Percentiles rank a stretch among this genome's conserved stretches.
Conservation (phyloP, 2,329 filamentous ascomycete genomes). For the Arthrobotrys iridis region DNA sequence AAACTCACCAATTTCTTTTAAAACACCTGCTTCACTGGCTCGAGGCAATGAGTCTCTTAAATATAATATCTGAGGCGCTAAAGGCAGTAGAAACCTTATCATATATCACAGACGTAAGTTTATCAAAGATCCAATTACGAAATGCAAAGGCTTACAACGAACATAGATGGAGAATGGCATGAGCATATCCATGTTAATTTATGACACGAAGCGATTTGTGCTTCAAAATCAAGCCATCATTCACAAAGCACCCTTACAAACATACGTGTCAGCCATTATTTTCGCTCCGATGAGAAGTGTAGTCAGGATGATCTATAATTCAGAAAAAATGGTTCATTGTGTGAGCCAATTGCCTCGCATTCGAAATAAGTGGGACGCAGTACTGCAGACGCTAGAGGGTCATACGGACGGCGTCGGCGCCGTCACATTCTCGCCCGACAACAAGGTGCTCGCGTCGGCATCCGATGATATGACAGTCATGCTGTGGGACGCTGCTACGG, state of each 20-base stretch:
- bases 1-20: background rate
- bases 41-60: background rate
- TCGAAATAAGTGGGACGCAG: background rate
- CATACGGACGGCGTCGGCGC: background rate
- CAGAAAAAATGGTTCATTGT: background rate
- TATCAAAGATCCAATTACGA: background rate
- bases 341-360: background rate
- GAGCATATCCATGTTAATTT: background rate
- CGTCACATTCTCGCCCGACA: background rate
- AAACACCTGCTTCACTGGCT: slow-evolving; percentile 19
- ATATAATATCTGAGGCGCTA: background rate
- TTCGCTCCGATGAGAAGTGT: background rate
- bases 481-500: background rate
- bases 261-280: slow-evolving; percentile 2
- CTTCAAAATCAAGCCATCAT: background rate
- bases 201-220: background rate
- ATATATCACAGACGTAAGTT: background rate
- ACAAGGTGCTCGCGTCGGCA: background rate
- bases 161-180: background rate
- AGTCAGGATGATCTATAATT: background rate
- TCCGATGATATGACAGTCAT: background rate
- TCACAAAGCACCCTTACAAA: slow-evolving; percentile 10
- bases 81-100: background rate
- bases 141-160: background rate
- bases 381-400: background rate